Evolutionary conservation across 192 early-diverging fungal species (phyloP).

Genomic region (Lunasporangiospora selenospora): DNA sequence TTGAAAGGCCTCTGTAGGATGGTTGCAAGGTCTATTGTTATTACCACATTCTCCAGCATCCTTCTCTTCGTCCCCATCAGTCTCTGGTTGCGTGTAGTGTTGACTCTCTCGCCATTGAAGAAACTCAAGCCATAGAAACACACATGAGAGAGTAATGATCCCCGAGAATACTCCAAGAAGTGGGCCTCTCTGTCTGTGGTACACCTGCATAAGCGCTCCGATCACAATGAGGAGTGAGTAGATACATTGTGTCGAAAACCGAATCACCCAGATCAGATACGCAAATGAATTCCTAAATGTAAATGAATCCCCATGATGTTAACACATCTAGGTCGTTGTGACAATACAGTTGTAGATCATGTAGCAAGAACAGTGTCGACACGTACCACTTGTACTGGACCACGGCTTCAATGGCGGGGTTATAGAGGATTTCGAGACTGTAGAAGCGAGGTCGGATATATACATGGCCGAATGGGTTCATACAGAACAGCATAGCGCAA

Average conservation of each 20-base stretch:
- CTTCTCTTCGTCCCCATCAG: too few species aligned
- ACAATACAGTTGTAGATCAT: too few species aligned
- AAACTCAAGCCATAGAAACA: conserved; percentile 6
- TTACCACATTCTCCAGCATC: too few species aligned
- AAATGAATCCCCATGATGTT: too few species aligned
- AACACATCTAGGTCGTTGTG: too few species aligned
- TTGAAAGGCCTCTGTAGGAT: too few species aligned
- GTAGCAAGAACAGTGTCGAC: too few species aligned
- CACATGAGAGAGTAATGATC: background rate
- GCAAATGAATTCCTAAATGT: conserved; percentile 12
- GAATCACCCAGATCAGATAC: conserved; percentile 1
- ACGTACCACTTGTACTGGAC: conserved; percentile 30
- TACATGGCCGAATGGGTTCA: background rate
- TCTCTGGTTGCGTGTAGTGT: too few species aligned
- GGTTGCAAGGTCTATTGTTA: too few species aligned
- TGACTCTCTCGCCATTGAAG: too few species aligned
- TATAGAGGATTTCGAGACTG: conserved; percentile 19
- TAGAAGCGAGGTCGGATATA: conserved; percentile 12
- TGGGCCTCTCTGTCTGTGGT: background rate
- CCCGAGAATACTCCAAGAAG: background rate
- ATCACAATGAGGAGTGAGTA: background rate
- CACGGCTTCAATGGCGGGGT: conserved; percentile 23
- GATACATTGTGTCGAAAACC: background rate
- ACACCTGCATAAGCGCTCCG: conserved; percentile 3
- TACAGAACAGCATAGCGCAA: conserved; percentile 8